phyloP scores from a whole-genome alignment of 2,329 filamentous ascomycete species.

The Pseudogymnoascus sp. region DNA sequence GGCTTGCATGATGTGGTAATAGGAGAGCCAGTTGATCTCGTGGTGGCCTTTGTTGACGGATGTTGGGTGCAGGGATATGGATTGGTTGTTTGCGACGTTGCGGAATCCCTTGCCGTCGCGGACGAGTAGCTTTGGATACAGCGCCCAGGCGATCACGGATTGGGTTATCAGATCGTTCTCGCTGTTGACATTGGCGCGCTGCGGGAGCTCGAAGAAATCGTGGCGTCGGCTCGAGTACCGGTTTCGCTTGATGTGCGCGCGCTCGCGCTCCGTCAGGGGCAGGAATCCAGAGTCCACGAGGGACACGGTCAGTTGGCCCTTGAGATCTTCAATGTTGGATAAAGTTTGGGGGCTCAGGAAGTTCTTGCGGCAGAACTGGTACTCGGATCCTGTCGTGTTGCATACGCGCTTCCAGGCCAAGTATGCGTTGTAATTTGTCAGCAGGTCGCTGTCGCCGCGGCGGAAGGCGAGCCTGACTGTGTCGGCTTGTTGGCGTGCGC shows the following conservation, averaged over 20 bases:
- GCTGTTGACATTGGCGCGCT: constrained; percentile 65
- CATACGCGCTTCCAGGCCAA: constrained; percentile 79
- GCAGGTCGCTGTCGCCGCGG: constrained; percentile 78
- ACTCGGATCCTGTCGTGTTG: constrained; percentile 62
- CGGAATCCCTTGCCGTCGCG: constrained; percentile 80
- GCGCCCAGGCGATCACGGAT: constrained; percentile 84
- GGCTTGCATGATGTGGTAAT: constrained; percentile 96
- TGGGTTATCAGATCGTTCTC: constrained; percentile 71
- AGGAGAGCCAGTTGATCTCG: constrained; percentile 75
- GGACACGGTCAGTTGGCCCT: constrained; percentile 78
- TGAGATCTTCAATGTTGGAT: constrained; percentile 88
- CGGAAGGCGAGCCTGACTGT: constrained; percentile 71
- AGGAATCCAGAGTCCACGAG: constrained; percentile 82
- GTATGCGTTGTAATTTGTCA: constrained; percentile 94
- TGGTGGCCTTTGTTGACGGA: constrained; percentile 73
- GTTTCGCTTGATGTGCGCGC: constrained; percentile 37
- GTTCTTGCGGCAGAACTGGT: constrained; percentile 89
- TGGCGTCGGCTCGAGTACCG: constrained; percentile 59
- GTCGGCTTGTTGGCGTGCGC: constrained; percentile 74
- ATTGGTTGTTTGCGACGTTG: constrained; percentile 88
- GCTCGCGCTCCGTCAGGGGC: constrained; percentile 64
- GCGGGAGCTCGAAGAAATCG: constrained; percentile 72
- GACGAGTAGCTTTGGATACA: constrained; percentile 87
- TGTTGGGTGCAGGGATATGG: constrained; percentile 75
- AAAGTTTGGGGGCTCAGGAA: constrained; percentile 85